Base-by-base conservation (phyloP, 2,329 filamentous ascomycete genomes). In the Exophiala sp. region DNA sequence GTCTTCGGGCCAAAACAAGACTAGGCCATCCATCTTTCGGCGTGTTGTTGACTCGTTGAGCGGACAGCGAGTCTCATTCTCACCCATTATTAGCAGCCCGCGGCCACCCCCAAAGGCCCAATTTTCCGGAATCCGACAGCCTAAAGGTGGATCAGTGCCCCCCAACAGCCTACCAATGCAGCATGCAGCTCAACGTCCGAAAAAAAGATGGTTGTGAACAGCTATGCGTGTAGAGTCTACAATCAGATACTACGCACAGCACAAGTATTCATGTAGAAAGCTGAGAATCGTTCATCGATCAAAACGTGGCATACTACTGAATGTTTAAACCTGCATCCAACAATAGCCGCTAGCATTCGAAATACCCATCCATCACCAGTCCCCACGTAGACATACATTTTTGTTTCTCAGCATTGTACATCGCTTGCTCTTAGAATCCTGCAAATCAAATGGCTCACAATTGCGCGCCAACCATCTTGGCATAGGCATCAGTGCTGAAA, bases 401-500 rank as follows among this genome's bases (percentile, higher is more conserved):
- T 46, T 51, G 24, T 24, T 50, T n/a, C n/a, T 47, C 38, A 18
- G 45, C 55, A 51, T 48, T 58, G 55, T 58, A 60, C 55, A 58
- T 47, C 46, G 21, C 55, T 48, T 40, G 36, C 50, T 47, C 33
- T 5, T 49, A 20, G 35, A 14, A 36, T 20, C 29, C 40, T 39
- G 20, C 16, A 32, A 50, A 32, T 14, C 41, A 18, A 32, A 39
- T 60, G 50, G 63, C 72, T 88, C 90, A 97, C 77, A 96, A 81
- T 80, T 91, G 91, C 71, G 91, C 91, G 74, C 84, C 84, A 64
- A 88, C 86, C 66, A 97, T 85, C 85, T 97, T 92, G 75, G 89
- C 85, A 83, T 91, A 97, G 73, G 92, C 92, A 71, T 91, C 90
- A 58, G 94, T 99, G 74, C 89, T 95, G 88, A 96, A 99, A 61